Evolutionary conservation across 2,329 filamentous ascomycete species (phyloP).

Genomic region (Ramichloridium luteum): DNA sequence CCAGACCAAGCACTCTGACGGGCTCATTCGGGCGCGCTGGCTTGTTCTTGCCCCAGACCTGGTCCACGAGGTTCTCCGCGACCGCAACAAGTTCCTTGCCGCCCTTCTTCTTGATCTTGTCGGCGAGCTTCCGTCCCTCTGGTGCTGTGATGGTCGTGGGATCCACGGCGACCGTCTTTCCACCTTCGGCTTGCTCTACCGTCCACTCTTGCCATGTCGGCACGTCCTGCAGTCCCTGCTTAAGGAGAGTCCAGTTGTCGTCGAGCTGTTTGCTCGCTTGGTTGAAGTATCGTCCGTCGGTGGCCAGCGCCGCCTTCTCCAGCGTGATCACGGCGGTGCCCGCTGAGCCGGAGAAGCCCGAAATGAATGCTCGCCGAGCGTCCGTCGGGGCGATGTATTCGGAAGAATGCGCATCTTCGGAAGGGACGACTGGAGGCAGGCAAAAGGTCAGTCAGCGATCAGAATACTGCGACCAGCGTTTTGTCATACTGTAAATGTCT

Average conservation of each 20-base stretch:
- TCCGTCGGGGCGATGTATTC: conserved; percentile 98
- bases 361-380: conserved; percentile 79
- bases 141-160: conserved; percentile 69
- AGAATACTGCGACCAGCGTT: conserved; percentile 8
- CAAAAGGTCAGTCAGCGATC: conserved; percentile 28
- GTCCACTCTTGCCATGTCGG: conserved; percentile 97
- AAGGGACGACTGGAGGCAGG: conserved; percentile 67
- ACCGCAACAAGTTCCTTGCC: conserved; percentile 65
- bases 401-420: conserved; percentile 93
- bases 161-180: conserved; percentile 83
- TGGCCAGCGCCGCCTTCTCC: conserved; percentile 79
- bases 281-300: conserved; percentile 96
- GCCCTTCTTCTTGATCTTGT: conserved; percentile 77
- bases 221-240: conserved; percentile 85
- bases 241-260: conserved; percentile 78
- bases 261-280: conserved; percentile 87
- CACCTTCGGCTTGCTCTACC: conserved; percentile 68
- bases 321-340: conserved; percentile 81
- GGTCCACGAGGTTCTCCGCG: conserved; percentile 74
- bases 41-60: conserved; percentile 67
- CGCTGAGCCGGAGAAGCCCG: conserved; percentile 87
- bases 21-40: conserved; percentile 65
- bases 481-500: conserved; percentile 73
- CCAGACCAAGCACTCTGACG: conserved; percentile 56
- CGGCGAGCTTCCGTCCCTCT: conserved; percentile 61